Evolutionary conservation across 371 early-diverging fungal species (phyloP).

Genomic region (Mortierella polycephala): DNA sequence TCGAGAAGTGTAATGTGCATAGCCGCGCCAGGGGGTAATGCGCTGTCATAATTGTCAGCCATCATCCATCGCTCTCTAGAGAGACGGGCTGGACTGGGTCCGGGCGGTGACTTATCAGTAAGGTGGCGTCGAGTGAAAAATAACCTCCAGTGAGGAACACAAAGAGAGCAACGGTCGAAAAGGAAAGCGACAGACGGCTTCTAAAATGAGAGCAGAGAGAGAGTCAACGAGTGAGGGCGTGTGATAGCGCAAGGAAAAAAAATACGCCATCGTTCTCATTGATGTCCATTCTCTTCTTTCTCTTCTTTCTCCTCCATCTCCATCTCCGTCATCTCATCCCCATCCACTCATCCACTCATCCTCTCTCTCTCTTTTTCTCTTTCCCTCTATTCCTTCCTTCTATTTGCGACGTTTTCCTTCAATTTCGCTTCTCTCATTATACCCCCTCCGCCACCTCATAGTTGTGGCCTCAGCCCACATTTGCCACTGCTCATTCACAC

Average conservation of each 20-base stretch:
- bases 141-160: no score
- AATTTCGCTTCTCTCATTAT: neutral
- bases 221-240: no score
- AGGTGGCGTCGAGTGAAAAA: no score
- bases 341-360: neutral
- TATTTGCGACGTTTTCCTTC: neutral
- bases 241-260: neutral
- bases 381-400: neutral
- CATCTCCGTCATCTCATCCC: neutral
- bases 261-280: neutral
- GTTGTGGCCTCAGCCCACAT: no score
- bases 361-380: neutral
- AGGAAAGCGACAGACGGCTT: no score
- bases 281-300: neutral
- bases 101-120: no score
- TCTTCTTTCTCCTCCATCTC: neutral
- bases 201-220: conserved; percentile 4
- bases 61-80: no score
- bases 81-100: no score
- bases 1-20: no score
- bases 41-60: no score
- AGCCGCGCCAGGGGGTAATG: no score
- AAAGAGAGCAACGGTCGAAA: no score
- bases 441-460: neutral
- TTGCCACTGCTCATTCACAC: neutral